Base-by-base conservation (phyloP, 805 yeast species). In the Zygoascus ofunaensis region DNA sequence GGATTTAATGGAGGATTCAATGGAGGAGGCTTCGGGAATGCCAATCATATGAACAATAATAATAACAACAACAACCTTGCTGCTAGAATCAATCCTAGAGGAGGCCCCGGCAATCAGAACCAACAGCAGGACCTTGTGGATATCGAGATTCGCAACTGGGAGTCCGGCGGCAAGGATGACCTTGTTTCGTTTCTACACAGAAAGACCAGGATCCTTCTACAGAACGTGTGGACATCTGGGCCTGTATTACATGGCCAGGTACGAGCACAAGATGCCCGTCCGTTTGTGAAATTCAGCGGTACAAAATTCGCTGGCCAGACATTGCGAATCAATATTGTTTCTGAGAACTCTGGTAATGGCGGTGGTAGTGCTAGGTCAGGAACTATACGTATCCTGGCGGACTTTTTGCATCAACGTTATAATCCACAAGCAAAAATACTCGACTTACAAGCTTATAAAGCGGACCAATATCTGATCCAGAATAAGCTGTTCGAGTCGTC, bases 71-170 rank as follows among this genome's bases (percentile, higher is more conserved):
- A 17, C 7, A 8, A 7, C 8, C 21, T 36, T 14, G 39, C 23
- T 17, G 17, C 39, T 17, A 36, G 39, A 18, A 5, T 36, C 7
- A 41, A 59, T 54, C 40, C 53, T 55, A 37, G 37, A 39, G 58
- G 58, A 42, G 59, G 60, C 39, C 63, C 56, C 50, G 61, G 56
- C 44, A 49, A 59, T 8, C 60, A 57, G 17, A 68, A 65, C 49
- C 49, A 64, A 4, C 23, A 17, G 37, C 15, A 8, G 20, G 20
- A 37, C 5, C 18, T n/a, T 23, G 15, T 40, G 19, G 67, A 72
- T 2, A 72, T 87, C 8, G 86, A 82, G 50, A 71, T 87, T 8
- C 65, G 71, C 33, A 86, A 87, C 37, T 87, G 96, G 96, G 79
- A 82, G 48, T 84, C 86, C 48, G 94, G 87, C 1, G 60, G 82